Evolutionary conservation across 352 stramenopile genomes (phyloP).

Genomic region (Thalassiosira livingstoniorum): DNA sequence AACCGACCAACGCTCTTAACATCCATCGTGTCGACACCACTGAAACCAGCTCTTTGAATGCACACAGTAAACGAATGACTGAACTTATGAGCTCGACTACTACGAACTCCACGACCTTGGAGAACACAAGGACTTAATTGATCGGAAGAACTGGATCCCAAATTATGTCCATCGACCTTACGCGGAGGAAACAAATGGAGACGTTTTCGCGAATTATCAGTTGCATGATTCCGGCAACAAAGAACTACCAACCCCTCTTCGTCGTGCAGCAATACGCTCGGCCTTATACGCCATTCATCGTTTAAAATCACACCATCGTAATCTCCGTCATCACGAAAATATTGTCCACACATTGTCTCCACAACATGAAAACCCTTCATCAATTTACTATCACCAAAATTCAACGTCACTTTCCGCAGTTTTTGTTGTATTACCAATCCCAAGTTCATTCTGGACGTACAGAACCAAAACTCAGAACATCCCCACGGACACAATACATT

Average conservation of each 20-base stretch:
- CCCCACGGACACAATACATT: constrained; percentile 44
- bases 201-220: constrained; percentile 6
- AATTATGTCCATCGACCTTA: constrained; percentile 23
- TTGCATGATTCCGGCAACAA: constrained; percentile 27
- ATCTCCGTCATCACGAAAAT: constrained; percentile 3
- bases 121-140: constrained; percentile 20
- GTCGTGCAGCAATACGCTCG: neutral
- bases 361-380: constrained; percentile 24
- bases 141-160: constrained; percentile 19
- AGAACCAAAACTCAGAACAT: constrained; percentile 35
- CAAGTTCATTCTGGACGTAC: constrained; percentile 3
- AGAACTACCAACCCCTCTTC: constrained; percentile 14
- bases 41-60: constrained; percentile 12
- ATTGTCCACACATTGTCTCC: constrained; percentile 29
- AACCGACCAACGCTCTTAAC: constrained; percentile 15
- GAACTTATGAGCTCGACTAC: neutral
- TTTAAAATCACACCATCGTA: constrained; percentile 38
- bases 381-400: constrained; percentile 14
- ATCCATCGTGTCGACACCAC: constrained; percentile 30
- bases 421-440: constrained; percentile 36
- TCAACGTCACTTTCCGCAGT: constrained; percentile 28
- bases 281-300: constrained; percentile 35
- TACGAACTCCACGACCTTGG: constrained; percentile 2
- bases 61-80: constrained; percentile 2
- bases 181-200: constrained; percentile 24